These are phyloP conservation scores for Vigna hirtella DNA, from an alignment of 306 rosid species.

Conservation along the genomic window DNA sequence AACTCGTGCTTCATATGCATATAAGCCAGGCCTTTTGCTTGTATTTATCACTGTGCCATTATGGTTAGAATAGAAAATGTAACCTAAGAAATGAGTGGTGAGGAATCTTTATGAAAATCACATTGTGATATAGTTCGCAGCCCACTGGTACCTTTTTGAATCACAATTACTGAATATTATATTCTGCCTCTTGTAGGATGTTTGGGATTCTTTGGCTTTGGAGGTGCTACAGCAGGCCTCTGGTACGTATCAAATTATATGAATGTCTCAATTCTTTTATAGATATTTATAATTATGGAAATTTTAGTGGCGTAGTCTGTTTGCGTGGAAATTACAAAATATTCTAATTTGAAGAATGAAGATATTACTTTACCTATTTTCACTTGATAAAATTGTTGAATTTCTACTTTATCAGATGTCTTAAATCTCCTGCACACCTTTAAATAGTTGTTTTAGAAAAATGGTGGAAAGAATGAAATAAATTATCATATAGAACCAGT, in stretches of 20 bases:
- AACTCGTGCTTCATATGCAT: not conserved
- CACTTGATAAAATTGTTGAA: slow-evolving; percentile 14
- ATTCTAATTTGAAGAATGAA: slow-evolving; percentile 3
- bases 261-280: slow-evolving; percentile 9
- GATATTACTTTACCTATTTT: slow-evolving; percentile 4
- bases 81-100: not conserved
- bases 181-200: slow-evolving; percentile 61
- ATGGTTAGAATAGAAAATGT: not conserved
- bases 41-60: not conserved
- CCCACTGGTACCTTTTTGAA: not conserved
- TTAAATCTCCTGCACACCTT: slow-evolving; percentile 31
- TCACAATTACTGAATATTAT: slow-evolving; percentile 22
- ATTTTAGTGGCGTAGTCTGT: slow-evolving; percentile 15
- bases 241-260: slow-evolving; percentile 57
- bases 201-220: slow-evolving; percentile 90
- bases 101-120: not conserved
- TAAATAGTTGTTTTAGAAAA: slow-evolving; percentile 14
- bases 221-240: slow-evolving; percentile 87
- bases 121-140: not conserved
- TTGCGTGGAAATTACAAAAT: slow-evolving; percentile 15
- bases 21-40: slow-evolving; percentile 24
- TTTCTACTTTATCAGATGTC: slow-evolving; percentile 17
- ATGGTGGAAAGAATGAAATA: slow-evolving; percentile 26
- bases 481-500: slow-evolving; percentile 16
- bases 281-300: not conserved